Evolutionary conservation across 1,284 basidiomycete species (phyloP), one percentile per base, ranked within the genome.

Genomic region (Hemileia vastatrix): DNA sequence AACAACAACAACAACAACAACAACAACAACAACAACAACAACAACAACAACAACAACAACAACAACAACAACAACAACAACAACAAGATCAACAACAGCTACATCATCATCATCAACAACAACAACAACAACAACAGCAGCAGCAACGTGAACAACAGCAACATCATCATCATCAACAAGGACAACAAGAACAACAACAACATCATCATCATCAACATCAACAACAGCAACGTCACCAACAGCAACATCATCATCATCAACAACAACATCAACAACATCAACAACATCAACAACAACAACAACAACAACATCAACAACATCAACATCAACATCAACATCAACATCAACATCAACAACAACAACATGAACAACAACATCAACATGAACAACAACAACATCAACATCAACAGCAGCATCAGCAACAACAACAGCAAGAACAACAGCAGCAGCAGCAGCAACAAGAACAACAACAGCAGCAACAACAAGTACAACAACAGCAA

Each of bases 21-120:
- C 56, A 24, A 33, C 47, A 59, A 43, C 57, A 59, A 19, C 57
- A 59, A 21, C 57, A 59, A 33, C 33, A 59, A 40, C 11, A 51
- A 6, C 47, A 56, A 18, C 54, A 56, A 32, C 43, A 45, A 3
- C 54, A 56, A 6, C 47, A 56, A 18, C 54, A 56, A 32, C 43
- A 45, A 3, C 54, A 56, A 24, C 54, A 56, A 47, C 54, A 45
- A 9, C 54, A 56, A 56, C 40, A 56, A 47, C 23, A 11, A 23
- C 54, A 56, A 21, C 44, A 56, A 44, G 31, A 43, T n/a, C 54
- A 56, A 40, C 11, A 40, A 4, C 54, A 56, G n/a, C 54, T 45
- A 18, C 13, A 21, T 13, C 32, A 24, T 21, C 47, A 36, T 31
- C 54, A 56, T n/a, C n/a, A n/a, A n/a, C 5, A 2, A 50, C 6